These are phyloP conservation scores for Populus hybrid DNA, from an alignment of 441 rosid species.

Conservation along the genomic window DNA sequence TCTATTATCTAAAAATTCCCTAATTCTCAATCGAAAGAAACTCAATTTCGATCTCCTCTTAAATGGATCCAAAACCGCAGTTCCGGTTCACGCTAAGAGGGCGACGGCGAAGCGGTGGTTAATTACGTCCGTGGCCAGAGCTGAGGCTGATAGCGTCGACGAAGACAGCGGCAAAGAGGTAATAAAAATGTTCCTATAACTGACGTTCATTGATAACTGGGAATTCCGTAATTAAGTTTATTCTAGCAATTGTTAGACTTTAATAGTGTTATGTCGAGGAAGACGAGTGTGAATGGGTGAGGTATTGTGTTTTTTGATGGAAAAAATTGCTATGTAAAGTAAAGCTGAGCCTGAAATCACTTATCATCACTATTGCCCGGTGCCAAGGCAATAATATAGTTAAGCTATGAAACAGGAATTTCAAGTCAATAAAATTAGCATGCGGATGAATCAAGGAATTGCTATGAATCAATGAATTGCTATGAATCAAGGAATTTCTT, in stretches of 20 bases:
- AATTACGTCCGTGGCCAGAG: slow-evolving; percentile 41
- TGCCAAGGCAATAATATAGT: background rate
- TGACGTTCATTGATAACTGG: background rate
- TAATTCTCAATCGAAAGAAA: slow-evolving; percentile 29
- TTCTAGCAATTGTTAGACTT: background rate
- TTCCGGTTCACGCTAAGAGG: slow-evolving; percentile 24
- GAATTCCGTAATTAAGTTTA: background rate
- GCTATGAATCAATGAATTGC: no score
- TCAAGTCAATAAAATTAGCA: no score
- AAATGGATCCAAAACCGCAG: slow-evolving; percentile 26
- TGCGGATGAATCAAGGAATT: no score
- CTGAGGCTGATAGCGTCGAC: slow-evolving; percentile 47
- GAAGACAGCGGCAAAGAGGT: slow-evolving; percentile 43
- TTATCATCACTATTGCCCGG: no score
- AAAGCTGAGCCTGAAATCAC: background rate
- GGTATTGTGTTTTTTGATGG: background rate
- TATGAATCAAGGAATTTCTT: no score
- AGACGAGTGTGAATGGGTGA: background rate
- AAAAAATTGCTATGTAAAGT: no score
- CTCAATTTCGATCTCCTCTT: slow-evolving; percentile 28
- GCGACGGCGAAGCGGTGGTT: slow-evolving; percentile 35
- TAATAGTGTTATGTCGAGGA: background rate
- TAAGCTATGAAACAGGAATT: background rate
- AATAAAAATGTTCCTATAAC: background rate
- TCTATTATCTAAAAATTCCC: slow-evolving; percentile 31